These are phyloP conservation scores for Phytophthora cactorum DNA, from an alignment of 352 stramenopile species.

Conservation along the genomic window DNA sequence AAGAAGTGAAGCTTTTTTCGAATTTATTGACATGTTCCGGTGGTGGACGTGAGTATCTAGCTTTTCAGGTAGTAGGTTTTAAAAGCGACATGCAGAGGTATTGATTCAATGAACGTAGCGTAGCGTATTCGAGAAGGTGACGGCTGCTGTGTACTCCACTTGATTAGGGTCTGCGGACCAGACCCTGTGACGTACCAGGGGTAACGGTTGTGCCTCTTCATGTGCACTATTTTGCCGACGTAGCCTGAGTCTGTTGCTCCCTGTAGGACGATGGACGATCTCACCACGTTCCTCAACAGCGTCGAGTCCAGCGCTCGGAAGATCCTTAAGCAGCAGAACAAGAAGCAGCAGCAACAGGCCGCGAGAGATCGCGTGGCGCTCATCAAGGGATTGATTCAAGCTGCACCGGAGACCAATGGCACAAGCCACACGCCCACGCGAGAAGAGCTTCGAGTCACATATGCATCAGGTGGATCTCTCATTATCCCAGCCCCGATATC, in stretches of 20 bases:
- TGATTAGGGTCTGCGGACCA: too few relatives aligned
- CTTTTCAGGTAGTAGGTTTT: background rate
- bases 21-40: slow-evolving; percentile 36
- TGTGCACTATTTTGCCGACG: slow-evolving; percentile 6
- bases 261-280: slow-evolving; percentile 63
- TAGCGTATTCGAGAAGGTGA: slow-evolving; percentile 5
- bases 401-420: slow-evolving; percentile 18
- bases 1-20: slow-evolving; percentile 11
- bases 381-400: slow-evolving; percentile 29
- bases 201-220: slow-evolving; percentile 31
- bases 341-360: slow-evolving; percentile 71
- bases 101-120: slow-evolving; percentile 28
- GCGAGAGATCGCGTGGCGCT: slow-evolving; percentile 53
- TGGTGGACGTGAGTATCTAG: slow-evolving; percentile 8
- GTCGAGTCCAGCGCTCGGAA: slow-evolving; percentile 76
- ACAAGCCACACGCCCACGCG: slow-evolving; percentile 39
- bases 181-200: background rate
- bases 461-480: slow-evolving; percentile 57
- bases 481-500: slow-evolving; percentile 49
- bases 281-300: slow-evolving; percentile 82
- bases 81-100: slow-evolving; percentile 11
- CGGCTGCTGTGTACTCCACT: too few relatives aligned
- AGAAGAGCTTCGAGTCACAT: slow-evolving; percentile 67
- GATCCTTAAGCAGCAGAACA: slow-evolving; percentile 86
- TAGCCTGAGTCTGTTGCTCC: slow-evolving; percentile 19